Conservation (phyloP, 352 stramenopile genomes). For the Pythium chondricola region DNA sequence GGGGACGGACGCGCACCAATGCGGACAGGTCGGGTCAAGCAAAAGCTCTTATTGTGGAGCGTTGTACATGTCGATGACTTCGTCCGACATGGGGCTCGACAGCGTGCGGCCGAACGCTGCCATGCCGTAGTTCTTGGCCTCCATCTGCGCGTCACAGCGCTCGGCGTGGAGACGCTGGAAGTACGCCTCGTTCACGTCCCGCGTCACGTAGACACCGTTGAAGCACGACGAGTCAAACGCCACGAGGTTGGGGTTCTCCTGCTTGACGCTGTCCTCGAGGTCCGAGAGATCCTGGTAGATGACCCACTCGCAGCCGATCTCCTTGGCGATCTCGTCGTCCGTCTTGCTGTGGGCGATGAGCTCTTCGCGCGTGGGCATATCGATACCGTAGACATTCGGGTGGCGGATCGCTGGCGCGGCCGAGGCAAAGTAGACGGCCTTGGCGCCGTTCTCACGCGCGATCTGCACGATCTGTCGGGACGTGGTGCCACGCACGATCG, state of each 20-base stretch:
- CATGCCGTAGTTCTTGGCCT: slow-evolving; percentile 80
- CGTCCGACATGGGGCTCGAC: slow-evolving; percentile 69
- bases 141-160: slow-evolving; percentile 76
- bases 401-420: slow-evolving; percentile 96
- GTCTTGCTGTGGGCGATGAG: slow-evolving; percentile 96
- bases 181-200: slow-evolving; percentile 85
- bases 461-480: slow-evolving; percentile 98
- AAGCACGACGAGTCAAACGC: slow-evolving; percentile 97
- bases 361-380: slow-evolving; percentile 97
- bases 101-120: slow-evolving; percentile 72
- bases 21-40: background rate
- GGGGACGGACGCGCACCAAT: background rate
- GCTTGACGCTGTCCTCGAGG: slow-evolving; percentile 84
- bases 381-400: slow-evolving; percentile 99
- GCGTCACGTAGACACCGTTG: slow-evolving; percentile 95
- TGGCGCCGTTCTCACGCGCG: slow-evolving; percentile 96
- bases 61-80: slow-evolving; percentile 89
- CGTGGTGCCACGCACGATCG: slow-evolving; percentile 98
- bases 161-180: slow-evolving; percentile 76
- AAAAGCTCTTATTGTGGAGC: slow-evolving; percentile 79
- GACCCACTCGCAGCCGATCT: slow-evolving; percentile 95
- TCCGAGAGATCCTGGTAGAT: slow-evolving; percentile 92
- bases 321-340: slow-evolving; percentile 91
- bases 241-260: slow-evolving; percentile 62
- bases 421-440: slow-evolving; percentile 94